Evolutionary conservation across 495 filamentous ascomycete genomes (phyloP).

Genomic region (Aspergillus sparsus): DNA sequence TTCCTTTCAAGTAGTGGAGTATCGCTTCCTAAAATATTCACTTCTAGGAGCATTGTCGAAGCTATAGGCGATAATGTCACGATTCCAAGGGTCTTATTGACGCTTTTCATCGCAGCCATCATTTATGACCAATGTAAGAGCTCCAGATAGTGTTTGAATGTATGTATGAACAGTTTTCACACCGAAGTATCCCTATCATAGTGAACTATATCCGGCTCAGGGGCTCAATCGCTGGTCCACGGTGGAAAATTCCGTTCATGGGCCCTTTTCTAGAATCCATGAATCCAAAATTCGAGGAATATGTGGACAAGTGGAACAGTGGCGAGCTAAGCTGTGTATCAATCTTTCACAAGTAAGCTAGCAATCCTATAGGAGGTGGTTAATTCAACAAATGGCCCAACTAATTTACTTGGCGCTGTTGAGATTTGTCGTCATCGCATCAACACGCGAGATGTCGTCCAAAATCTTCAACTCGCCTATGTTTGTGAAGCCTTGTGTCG

Average conservation of each 20-base stretch:
- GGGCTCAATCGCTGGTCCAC: constrained; percentile 78
- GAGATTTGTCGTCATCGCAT: constrained; percentile 97
- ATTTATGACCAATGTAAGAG: constrained; percentile 85
- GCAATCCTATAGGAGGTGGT: too few relatives aligned
- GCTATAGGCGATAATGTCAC: too few relatives aligned
- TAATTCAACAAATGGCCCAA: not conserved
- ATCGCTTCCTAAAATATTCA: too few relatives aligned
- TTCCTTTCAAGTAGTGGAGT: too few relatives aligned
- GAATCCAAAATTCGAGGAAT: constrained; percentile 87
- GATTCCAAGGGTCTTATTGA: constrained; percentile 60
- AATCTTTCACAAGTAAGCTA: constrained; percentile 96
- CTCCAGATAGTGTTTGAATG: too few relatives aligned
- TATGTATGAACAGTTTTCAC: not conserved
- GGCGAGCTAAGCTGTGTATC: constrained; percentile 93
- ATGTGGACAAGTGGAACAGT: constrained; percentile 88
- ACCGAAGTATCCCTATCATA: constrained; percentile 33
- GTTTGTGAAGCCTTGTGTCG: constrained; percentile 95
- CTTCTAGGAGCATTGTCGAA: too few relatives aligned
- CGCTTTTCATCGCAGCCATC: constrained; percentile 65
- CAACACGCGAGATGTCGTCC: constrained; percentile 92
- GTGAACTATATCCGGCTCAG: constrained; percentile 86
- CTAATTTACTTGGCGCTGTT: too few relatives aligned
- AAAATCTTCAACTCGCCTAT: constrained; percentile 95
- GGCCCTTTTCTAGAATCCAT: constrained; percentile 92
- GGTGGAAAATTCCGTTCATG: constrained; percentile 90